Evolutionary conservation across 208 protist species (phyloP).

Genomic region (Sergeia podlipaevii): DNA sequence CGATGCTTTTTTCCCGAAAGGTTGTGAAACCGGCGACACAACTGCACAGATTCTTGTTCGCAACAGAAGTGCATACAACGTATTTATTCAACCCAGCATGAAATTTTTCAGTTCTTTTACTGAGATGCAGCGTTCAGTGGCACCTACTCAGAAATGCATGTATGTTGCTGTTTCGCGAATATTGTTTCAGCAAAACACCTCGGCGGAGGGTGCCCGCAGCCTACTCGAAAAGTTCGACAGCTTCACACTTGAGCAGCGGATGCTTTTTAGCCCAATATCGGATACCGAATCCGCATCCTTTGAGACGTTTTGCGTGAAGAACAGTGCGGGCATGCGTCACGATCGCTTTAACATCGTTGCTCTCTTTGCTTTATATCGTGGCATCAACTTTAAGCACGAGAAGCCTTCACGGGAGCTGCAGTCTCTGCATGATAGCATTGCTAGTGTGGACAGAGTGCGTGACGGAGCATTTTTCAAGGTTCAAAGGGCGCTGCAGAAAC

Average conservation of each 20-base stretch:
- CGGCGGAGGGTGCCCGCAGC: conserved; percentile 12
- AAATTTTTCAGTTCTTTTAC: conserved; percentile 70
- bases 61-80: neutral
- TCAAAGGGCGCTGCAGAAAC: conserved; percentile 35
- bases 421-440: conserved; percentile 39
- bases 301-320: conserved; percentile 59
- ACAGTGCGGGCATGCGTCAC: conserved; percentile 41
- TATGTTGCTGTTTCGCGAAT: conserved; percentile 34
- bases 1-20: conserved; percentile 8
- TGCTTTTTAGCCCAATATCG: conserved; percentile 65
- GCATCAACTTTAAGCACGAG: conserved; percentile 22
- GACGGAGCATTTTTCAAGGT: conserved; percentile 60
- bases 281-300: conserved; percentile 52
- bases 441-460: conserved; percentile 42
- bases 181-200: conserved; percentile 18
- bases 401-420: conserved; percentile 10
- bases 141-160: conserved; percentile 47
- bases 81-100: conserved; percentile 46
- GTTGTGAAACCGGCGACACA: no score
- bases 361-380: conserved; percentile 54
- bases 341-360: conserved; percentile 62
- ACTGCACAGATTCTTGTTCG: no score
- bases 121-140: conserved; percentile 70
- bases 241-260: conserved; percentile 22
- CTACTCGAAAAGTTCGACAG: conserved; percentile 27